Conservation (phyloP, 1,284 basidiomycete genomes). For the Sanguinoderma infundibulare region DNA sequence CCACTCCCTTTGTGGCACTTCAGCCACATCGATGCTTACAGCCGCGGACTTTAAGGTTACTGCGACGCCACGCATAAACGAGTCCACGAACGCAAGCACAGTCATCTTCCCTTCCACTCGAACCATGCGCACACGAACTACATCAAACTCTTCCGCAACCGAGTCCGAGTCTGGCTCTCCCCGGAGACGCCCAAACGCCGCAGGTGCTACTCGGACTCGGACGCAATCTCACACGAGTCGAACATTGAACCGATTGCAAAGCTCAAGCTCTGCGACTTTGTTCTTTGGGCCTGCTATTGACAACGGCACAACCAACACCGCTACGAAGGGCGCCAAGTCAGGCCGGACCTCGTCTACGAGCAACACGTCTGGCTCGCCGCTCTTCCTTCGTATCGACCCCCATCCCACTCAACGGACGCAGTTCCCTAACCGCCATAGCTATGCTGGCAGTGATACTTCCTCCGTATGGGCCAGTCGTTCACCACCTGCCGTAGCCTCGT, state of each 20-base stretch:
- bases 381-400: slow-evolving; percentile 18
- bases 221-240: slow-evolving; percentile 33
- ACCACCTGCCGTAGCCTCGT: slow-evolving; percentile 22
- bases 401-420: slow-evolving; percentile 30
- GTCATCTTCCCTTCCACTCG: slow-evolving; percentile 33
- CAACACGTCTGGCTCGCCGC: slow-evolving; percentile 8
- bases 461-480: slow-evolving; percentile 17
- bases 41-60: slow-evolving; percentile 16
- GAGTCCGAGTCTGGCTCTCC: slow-evolving; percentile 36
- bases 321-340: slow-evolving; percentile 22
- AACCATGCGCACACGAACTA: slow-evolving; percentile 30
- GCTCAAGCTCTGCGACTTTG: slow-evolving; percentile 60
- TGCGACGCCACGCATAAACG: slow-evolving; percentile 27
- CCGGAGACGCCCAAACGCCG: slow-evolving; percentile 28
- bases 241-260: slow-evolving; percentile 42
- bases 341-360: slow-evolving; percentile 10
- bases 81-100: slow-evolving; percentile 26
- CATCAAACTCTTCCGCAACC: slow-evolving; percentile 30
- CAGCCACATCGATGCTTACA: slow-evolving; percentile 19
- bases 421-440: slow-evolving; percentile 61
- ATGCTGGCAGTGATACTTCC: slow-evolving; percentile 42
- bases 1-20: slow-evolving; percentile 17
- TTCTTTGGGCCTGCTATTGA: slow-evolving; percentile 75
- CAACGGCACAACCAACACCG: slow-evolving; percentile 16
- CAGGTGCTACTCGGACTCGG: slow-evolving; percentile 32